Evolutionary conservation across 2,329 filamentous ascomycete genomes (phyloP), one percentile per base, ranked within the genome.

Genomic region (Dryadomyces quercus-mongolicae): DNA sequence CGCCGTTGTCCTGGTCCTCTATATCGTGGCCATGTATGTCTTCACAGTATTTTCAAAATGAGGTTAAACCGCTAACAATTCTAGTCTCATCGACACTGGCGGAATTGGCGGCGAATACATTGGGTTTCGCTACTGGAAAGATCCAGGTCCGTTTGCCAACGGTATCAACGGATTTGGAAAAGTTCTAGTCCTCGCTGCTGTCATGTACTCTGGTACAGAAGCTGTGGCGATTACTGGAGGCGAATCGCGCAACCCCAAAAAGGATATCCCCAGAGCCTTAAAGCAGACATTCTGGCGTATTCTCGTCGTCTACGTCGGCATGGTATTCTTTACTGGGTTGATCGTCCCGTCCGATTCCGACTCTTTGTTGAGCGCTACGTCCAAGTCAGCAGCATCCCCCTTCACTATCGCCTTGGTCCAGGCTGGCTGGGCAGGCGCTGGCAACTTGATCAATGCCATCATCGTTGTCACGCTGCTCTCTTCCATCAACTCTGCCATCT

Each of bases 371-470:
- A 60, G 63, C 42, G 67, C 63, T 9, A 62, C 62, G 42, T 54
- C 59, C 49, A 60, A 52, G 5, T 58, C 57, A 1, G 73, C 73
- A 0, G 70, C 76, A 60, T 71, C 66, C 64, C 84, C 83, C 12
- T 87, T 83, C 60, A 85, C 90, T 56, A 86, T 57, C 58, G 86
- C 85, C 18, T 80, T 84, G 38, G 73, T 76, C 16, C 75, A 79
- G 36, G 85, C 85, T 1, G 80, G 82, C 1, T 84, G 90, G 56
- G 73, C 72, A 6, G 82, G 76, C 4, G 76, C 89, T 3, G 83
- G 84, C 0, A 81, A 80, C 10, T 78, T 91, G 51, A 82, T 91
- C 67, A 91, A 91, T 64, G 85, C 84, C 38, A 74, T 90, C 21
- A 83, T 91, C 59, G 74, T 90, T 58, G 86, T 82, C 0, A 85